phyloP scores from a whole-genome alignment of 306 rosid species.

The Cucumis melo region DNA sequence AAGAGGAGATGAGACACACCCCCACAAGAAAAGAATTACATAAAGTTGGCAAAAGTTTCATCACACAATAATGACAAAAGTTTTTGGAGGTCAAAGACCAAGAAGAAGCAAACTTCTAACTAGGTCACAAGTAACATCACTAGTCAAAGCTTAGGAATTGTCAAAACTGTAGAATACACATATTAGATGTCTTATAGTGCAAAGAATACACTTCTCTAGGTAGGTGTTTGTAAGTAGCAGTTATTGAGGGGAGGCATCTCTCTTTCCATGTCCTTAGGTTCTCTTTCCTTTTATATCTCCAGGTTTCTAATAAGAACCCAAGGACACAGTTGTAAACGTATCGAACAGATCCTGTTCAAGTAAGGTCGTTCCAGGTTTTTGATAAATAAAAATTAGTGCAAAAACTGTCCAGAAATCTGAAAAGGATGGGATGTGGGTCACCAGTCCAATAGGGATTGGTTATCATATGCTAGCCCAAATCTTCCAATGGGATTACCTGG shows the following conservation, averaged over 20 bases:
- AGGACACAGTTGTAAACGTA: too few relatives aligned
- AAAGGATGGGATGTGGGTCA: not conserved
- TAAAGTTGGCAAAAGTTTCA: not conserved
- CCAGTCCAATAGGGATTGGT: not conserved
- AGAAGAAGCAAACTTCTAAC: not conserved
- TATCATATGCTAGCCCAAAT: not conserved
- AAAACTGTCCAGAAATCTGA: not conserved
- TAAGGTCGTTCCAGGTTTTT: not conserved
- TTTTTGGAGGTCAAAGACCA: not conserved
- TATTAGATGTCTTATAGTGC: not conserved
- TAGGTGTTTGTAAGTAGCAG: not conserved
- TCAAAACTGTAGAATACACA: not conserved
- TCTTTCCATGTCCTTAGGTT: not conserved
- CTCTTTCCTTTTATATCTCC: not conserved
- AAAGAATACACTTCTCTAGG: not conserved
- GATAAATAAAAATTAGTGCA: not conserved
- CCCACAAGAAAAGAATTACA: not conserved
- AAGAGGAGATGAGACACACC: not conserved
- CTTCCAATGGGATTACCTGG: slow-evolving; percentile 16
- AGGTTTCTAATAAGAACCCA: not conserved
- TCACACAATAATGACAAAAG: not conserved
- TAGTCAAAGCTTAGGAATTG: not conserved
- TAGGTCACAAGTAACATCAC: not conserved
- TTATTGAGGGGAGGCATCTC: not conserved
- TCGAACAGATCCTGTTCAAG: too few relatives aligned